Percentiles rank a stretch among this genome's conserved stretches.
phyloP scores from a whole-genome alignment of 495 filamentous ascomycete genomes.

The Neurospora africana region DNA sequence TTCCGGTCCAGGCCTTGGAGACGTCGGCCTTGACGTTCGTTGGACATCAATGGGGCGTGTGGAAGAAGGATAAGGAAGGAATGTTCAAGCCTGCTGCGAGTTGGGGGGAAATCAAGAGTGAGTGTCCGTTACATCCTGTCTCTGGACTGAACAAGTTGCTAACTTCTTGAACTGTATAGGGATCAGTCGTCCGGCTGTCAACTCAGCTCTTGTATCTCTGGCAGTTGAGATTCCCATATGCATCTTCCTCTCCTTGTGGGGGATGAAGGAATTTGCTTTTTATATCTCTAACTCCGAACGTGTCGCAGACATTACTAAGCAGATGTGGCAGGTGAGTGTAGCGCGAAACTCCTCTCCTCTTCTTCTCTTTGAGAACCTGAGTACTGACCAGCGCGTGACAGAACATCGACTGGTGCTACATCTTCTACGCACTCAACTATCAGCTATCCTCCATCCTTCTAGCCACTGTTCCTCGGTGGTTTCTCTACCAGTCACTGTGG shows the following conservation, averaged over 20 bases:
- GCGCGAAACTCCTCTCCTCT: background rate
- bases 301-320: constrained; percentile 50
- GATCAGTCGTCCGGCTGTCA: constrained; percentile 7
- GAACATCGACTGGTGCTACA: constrained; percentile 64
- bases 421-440: constrained; percentile 58
- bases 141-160: background rate
- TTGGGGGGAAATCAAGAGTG: background rate
- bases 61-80: constrained; percentile 21
- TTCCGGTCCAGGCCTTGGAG: constrained; percentile 59
- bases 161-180: background rate
- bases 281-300: constrained; percentile 44
- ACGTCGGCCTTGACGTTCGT: constrained; percentile 55
- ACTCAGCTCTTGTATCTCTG: constrained; percentile 45
- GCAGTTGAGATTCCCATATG: constrained; percentile 52
- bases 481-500: constrained; percentile 52
- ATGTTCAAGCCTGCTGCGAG: background rate
- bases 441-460: constrained; percentile 56
- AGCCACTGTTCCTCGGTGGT: constrained; percentile 57
- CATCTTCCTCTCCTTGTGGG: constrained; percentile 50
- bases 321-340: constrained; percentile 48
- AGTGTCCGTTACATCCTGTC: background rate
- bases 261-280: constrained; percentile 46
- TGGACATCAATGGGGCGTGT: constrained; percentile 57
- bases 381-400: constrained; percentile 1
- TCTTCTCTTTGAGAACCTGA: background rate